Evolutionary conservation across 2,329 filamentous ascomycete species (phyloP), one percentile per base, ranked within the genome.

Genomic region (Cordyceps tenuipes): DNA sequence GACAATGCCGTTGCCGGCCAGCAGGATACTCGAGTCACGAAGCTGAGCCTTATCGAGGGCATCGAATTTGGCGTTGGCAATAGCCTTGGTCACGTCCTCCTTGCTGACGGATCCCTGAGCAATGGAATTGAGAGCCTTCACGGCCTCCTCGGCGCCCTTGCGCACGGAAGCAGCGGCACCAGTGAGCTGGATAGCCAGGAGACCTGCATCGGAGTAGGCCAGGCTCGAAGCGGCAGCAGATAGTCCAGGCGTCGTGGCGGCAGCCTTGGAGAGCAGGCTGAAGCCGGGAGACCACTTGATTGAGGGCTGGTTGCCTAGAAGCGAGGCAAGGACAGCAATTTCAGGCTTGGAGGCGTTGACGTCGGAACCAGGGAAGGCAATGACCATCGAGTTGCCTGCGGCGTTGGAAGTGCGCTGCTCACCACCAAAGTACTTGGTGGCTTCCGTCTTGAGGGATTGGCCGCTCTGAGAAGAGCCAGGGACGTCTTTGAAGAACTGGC

Each of bases 201-300:
- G 88, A 69, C 94, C 93, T 65, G 94, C 90, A 71, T 99, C 94
- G 17, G 93, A 96, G 84, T 97, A 99, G 66, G 87, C 82, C 66
- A 86, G 79, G 77, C 94, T 93, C 69, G 86, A 83, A 64, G 93
- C 90, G 43, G 83, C 81, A 69, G 91, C 83, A 56, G 80, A 82
- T 64, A 89, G 84, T 65, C 85, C 84, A 43, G 86, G 80, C 69
- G 84, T 79, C 50, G 82, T 80, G 63, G 86, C 80, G 61, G 86
- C 82, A 63, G 87, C 88, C 81, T 96, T 92, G 71, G 89, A 83
- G 62, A 99, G 84, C 63, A 97, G 82, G 62, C 90, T 93, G 82
- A 96, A 97, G 68, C 94, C 94, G 64, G 90, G 79, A 57, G 90
- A 87, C 93, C 93, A 99, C 82, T 97, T 99, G 81, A 97, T 91